These are phyloP conservation scores for Biancaea sappan DNA, from an alignment of 306 rosid species.

Conservation along the genomic window DNA sequence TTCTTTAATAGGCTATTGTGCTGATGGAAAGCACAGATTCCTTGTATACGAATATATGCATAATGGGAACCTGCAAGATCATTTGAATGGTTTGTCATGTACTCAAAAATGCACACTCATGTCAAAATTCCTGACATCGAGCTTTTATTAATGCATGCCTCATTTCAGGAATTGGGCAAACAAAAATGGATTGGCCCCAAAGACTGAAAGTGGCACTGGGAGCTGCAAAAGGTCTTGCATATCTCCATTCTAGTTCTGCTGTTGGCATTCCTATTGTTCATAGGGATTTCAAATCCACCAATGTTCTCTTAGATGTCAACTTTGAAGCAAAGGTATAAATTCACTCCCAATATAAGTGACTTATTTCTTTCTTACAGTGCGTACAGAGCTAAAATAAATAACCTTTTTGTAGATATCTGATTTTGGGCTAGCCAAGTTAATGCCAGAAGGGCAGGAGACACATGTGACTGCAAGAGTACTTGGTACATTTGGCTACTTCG, in stretches of 20 bases:
- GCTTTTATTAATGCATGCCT: conserved; percentile 16
- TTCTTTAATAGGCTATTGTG: conserved; percentile 81
- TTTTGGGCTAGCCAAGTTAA: conserved; percentile 86
- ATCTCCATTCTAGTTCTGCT: conserved; percentile 70
- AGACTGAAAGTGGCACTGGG: conserved; percentile 82
- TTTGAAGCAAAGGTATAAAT: conserved; percentile 70
- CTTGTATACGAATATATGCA: conserved; percentile 76
- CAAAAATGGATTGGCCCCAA: conserved; percentile 69
- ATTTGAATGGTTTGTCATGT: conserved; percentile 61
- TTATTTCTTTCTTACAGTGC: background rate
- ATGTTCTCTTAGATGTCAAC: conserved; percentile 67
- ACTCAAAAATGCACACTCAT: background rate
- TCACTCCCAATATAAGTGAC: background rate
- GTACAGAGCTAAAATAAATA: conserved; percentile 21
- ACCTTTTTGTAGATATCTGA: conserved; percentile 64
- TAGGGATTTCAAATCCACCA: conserved; percentile 83
- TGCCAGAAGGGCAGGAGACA: conserved; percentile 83
- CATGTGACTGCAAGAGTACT: conserved; percentile 69
- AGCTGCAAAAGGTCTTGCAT: conserved; percentile 79
- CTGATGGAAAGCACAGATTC: conserved; percentile 88
- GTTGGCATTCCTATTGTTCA: conserved; percentile 84
- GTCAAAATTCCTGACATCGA: background rate
- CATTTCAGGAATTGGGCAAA: conserved; percentile 54
- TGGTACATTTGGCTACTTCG: conserved; percentile 87
- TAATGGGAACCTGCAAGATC: conserved; percentile 82